Evolutionary conservation across 345 rosid genomes (phyloP), one percentile per base, ranked within the genome.

Genomic region (Camelina hispida): DNA sequence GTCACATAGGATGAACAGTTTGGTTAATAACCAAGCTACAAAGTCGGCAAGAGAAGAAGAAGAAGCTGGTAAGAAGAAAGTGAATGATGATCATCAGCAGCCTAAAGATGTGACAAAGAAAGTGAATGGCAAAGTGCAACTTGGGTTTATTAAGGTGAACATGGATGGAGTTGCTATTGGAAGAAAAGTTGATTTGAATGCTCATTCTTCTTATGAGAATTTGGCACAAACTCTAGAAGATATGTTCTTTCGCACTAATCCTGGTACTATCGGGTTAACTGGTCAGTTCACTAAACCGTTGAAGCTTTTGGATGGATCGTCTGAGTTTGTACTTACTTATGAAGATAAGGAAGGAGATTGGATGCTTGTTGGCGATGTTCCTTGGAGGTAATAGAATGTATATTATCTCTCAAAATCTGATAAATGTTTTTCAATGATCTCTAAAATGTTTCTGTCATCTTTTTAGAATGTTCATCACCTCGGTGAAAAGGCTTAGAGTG

Each of bases 311-410:
- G 88, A 88, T 66, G 96, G 87, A 59, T 88, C 91, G 13, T 91
- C 95, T 9, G 98, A 86, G 68, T 91, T 87, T 78, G 92, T 90
- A 66, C 93, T 94, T 30, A 88, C 97, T 9, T 94, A 91, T 64
- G 97, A 94, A 80, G 98, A 94, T 71, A 91, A 86, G 74, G 98
- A 94, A 48, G 98, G 97, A 5, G 98, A 94, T 60, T 89, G 96
- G 97, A 94, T 94, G 97, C 93, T 94, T 58, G 97, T 89, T 44
- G 98, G 98, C 62, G 98, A 93, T 84, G 97, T 93, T 72, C 98
- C 98, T 28, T 93, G 98, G 98, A 80, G 93, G 97, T 93, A 85
- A 82, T 55, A 66, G 10, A 66, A 56, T 18, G 14, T 15, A n/a
- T 43, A 4, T 30, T 15, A 22, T 34, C 37, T 37, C 6, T 62